Evolutionary conservation across 768 basidiomycete species (phyloP), one percentile per base, ranked within the genome.

Genomic region (Dioszegia crocea): DNA sequence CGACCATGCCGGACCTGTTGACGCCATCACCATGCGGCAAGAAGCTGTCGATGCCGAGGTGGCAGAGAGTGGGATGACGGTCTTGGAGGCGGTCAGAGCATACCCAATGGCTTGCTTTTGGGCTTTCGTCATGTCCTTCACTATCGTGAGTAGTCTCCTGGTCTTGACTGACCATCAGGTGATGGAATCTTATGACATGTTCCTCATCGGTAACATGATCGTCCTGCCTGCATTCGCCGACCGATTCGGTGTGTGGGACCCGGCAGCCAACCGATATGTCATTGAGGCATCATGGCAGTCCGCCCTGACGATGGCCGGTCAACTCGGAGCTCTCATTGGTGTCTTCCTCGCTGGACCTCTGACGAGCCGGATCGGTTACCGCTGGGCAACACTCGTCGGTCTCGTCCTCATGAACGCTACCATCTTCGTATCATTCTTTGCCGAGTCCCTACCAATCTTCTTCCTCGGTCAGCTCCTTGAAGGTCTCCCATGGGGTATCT

Each of bases 401-500:
- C 33, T 33, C 33, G 33, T 33, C 33, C 33, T 33, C 33, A 33
- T 33, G 33, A 33, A 33, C 33, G 33, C 33, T 6, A 41, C 61
- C 47, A 63, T 69, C 49, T 57, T 61, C 52, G 27, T 64, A 21
- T 27, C 40, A 3, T 45, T 64, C 43, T 57, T 57, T 29, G 59
- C 60, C 12, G 44, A 54, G 8, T 47, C 38, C n/a, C 56, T 61
- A 0, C 16, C n/a, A 10, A 61, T 61, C 53, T 54, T 64, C 21
- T 23, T 64, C 45, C 33, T 39, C 43, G 54, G 24, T 3, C 46
- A 64, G 38, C 38, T 64, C 33, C 55, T 77, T 26, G 72, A 66
- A 33, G 74, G 75, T 55, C 63, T 76, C n/a, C 74, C 72, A 12
- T 76, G 73, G 74, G 71, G 71, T 61, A 57, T 58, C 26, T 62